Conservation (phyloP, 2,329 filamentous ascomycete genomes). For the Didymella lethalis region DNA sequence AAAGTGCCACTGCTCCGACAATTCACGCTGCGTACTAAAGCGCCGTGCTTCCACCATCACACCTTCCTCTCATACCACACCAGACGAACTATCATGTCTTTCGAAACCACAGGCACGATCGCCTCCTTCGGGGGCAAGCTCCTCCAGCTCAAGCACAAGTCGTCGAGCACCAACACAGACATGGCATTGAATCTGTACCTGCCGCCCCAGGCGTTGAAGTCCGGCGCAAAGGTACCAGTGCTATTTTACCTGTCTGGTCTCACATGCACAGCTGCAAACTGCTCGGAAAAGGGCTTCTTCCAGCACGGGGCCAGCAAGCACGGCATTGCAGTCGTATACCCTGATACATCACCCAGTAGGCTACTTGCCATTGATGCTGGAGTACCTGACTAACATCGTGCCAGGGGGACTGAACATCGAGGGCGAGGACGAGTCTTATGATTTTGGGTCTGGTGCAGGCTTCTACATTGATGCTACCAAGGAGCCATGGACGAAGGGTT, state of each 20-base stretch:
- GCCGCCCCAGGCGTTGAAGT: slow-evolving; percentile 72
- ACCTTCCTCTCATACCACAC: slow-evolving; percentile 25
- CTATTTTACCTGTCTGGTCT: slow-evolving; percentile 93
- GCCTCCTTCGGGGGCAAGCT: slow-evolving; percentile 92
- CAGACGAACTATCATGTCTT: slow-evolving; percentile 61
- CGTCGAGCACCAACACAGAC: slow-evolving; percentile 78
- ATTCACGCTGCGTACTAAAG: slow-evolving; percentile 11
- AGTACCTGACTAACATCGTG: slow-evolving; percentile 26
- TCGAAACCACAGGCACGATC: slow-evolving; percentile 90
- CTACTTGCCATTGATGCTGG: neutral
- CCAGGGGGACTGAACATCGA: slow-evolving; percentile 76
- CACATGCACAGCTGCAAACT: slow-evolving; percentile 89
- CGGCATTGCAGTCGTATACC: slow-evolving; percentile 91
- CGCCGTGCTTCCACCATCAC: slow-evolving; percentile 12
- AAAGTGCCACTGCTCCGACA: slow-evolving; percentile 32
- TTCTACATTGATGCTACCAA: slow-evolving; percentile 92
- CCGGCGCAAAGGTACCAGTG: slow-evolving; percentile 73
- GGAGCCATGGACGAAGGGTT: slow-evolving; percentile 76
- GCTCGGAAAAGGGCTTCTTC: slow-evolving; percentile 84
- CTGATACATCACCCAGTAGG: slow-evolving; percentile 89
- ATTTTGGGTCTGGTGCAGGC: slow-evolving; percentile 90
- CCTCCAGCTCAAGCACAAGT: slow-evolving; percentile 89
- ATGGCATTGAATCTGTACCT: slow-evolving; percentile 96
- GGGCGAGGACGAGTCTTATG: slow-evolving; percentile 86
- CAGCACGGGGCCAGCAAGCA: slow-evolving; percentile 80